A percentile compares a stretch with the other conserved stretches of the same genome.
phyloP scores from a whole-genome alignment of 177 flowering plant species.

The Tripterygium wilfordii region DNA sequence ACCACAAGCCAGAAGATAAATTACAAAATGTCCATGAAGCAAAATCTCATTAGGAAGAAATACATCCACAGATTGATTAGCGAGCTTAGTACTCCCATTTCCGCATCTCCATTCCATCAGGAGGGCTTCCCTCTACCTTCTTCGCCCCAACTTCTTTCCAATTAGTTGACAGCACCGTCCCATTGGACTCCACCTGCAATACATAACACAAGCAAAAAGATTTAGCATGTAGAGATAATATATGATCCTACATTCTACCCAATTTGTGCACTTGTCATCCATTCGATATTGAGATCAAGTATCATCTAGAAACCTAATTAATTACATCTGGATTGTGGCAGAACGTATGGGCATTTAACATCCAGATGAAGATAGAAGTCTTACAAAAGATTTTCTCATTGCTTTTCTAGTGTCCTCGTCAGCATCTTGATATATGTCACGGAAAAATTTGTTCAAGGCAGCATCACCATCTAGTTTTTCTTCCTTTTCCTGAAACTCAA shows the following conservation, averaged over 20 bases:
- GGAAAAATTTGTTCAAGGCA: slow-evolving; percentile 86
- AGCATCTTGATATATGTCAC: slow-evolving; percentile 70
- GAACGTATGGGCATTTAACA: too few species aligned
- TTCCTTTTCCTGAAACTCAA: slow-evolving; percentile 74
- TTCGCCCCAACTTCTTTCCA: slow-evolving; percentile 89
- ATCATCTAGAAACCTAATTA: not conserved
- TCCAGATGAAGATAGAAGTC: slow-evolving; percentile 11
- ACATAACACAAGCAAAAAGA: not conserved
- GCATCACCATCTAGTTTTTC: slow-evolving; percentile 98
- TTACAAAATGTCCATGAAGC: too few species aligned
- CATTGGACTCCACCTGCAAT: slow-evolving; percentile 75
- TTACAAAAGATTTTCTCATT: slow-evolving; percentile 93
- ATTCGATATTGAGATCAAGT: not conserved
- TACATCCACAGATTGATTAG: too few species aligned
- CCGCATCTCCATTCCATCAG: slow-evolving; percentile 86
- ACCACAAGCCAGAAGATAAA: too few species aligned
- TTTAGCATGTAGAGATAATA: not conserved
- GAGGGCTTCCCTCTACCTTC: slow-evolving; percentile 74
- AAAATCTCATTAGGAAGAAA: too few species aligned
- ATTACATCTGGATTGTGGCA: too few species aligned
- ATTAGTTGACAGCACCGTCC: slow-evolving; percentile 85
- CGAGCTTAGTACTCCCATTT: slow-evolving; percentile 53
- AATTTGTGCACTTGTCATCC: too few species aligned
- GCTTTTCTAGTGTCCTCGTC: slow-evolving; percentile 93
- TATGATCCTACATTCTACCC: too few species aligned